Base-by-base conservation (phyloP, 768 basidiomycete genomes). In the Hygrophoropsis aurantiaca region DNA sequence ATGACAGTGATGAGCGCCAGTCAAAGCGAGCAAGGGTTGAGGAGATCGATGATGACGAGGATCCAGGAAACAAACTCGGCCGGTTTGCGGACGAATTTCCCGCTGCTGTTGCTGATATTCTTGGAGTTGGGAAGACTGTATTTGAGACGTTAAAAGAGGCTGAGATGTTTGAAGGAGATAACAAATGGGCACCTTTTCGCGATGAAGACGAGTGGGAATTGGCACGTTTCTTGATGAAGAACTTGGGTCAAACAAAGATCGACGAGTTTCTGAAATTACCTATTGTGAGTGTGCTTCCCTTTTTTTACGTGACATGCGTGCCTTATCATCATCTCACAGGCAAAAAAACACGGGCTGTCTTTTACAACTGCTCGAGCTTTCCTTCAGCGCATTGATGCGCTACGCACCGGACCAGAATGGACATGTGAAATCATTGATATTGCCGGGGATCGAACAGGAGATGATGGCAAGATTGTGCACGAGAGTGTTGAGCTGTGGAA, bases 161-260 rank as follows among this genome's bases (percentile, higher is more conserved):
- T 13, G 13, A 11, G 20, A 15, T 11, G 2, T 10, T 33, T 15
- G 16, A 21, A 16, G 23, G 10, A 11, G 15, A 34, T 2, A 16
- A 34, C 5, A 13, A 34, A n/a, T 48, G 23, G 21, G 20, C 23
- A 4, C 67, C 69, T 1, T 72, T 71, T 47, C 50, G 51, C 13
- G 54, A 46, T 33, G 7, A 30, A 13, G 67, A 66, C 10, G 64
- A 73, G 20, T 70, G 67, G 58, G 64, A 67, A 37, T 41, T 73
- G 3, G 71, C 57, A 2, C 33, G 46, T 11, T 73, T 62, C 67
- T 40, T 74, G 18, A 58, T 62, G 30, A 52, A 41, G 57, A 35
- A 44, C 35, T 50, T 60, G 4, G 58, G 68, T 6, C 55, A 69
- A 16, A 60, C 42, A 3, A 54, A 63, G 41, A 67, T 62, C 0